Base-by-base conservation (phyloP, 768 basidiomycete genomes). In the Floccularia luteovirens region DNA sequence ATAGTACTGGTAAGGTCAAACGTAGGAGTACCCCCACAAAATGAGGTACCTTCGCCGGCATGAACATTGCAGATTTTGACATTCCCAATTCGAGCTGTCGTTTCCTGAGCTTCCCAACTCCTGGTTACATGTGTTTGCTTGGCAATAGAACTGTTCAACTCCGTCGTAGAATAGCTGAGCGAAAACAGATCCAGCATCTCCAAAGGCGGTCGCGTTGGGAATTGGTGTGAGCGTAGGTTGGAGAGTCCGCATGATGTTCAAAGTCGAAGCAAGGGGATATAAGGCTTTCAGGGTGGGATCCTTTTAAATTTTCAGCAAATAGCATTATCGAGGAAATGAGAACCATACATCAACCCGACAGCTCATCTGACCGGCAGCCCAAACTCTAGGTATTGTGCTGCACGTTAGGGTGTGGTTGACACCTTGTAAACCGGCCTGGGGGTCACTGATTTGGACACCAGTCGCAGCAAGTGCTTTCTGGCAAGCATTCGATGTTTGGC, bases 81-180 rank as follows among this genome's bases (percentile, higher is more conserved):
- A 97, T 13, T 62, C 64, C 82, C 83, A 96, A 37, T 71, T 64
- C 2, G 72, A 64, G 31, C 66, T 63, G 1, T 63, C 66, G 36
- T 60, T 58, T 13, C 47, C 54, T 3, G 60, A 43, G 25, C 49
- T 56, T 6, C 61, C 57, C 16, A 75, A 57, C 12, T 65, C 62
- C 59, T 94, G 90, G 0, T 55, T 60, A 62, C 93, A 96, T 4
- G 69, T 64, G 46, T 76, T 65, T 0, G 90, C 89, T 7, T 62
- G 44, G 56, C 93, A 97, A 57, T 75, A 86, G 62, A 97, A 97
- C 52, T 96, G 90, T 53, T 92, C 88, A 23, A 81, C 75, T 7
- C 85, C 81, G n/a, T 67, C 68, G 56, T 89, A 90, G 57, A 82
- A 79, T 4, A 90, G 63, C 47, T 89, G 84, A 0, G 80, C 80